Evolutionary conservation across 2,329 filamentous ascomycete genomes (phyloP), one percentile per base, ranked within the genome.

Genomic region (Pyrenochaeta sp.): DNA sequence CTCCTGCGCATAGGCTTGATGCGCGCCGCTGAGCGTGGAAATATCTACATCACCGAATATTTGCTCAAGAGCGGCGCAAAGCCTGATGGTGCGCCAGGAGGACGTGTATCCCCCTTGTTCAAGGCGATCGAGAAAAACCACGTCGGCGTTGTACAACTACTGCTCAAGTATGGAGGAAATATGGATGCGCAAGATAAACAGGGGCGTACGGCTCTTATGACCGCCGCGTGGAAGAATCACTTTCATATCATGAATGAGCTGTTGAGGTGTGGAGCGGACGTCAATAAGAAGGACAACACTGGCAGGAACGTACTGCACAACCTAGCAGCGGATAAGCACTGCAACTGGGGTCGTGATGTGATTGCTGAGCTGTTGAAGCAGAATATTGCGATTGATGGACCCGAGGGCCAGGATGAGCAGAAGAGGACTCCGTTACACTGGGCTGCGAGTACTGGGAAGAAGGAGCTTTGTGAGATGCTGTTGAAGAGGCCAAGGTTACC

Each of bases 391-490:
- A 69, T 83, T 30, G 80, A 82, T 59, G 79, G 77, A 6, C 64
- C 66, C 3, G 68, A 69, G 1, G 78, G 76, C 0, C 73, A 76
- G 28, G 82, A 84, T 65, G 77, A 78, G 50, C 68, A 82, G 24
- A 81, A 82, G 9, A 79, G 85, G 12, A 85, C 83, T 30, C 82
- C 86, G 2, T 69, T 88, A 42, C 80, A 87, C 58, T 87, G 85
- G 85, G 85, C 85, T 1, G 85, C 84, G 36, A 84, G 83, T 25
- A 85, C 85, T 44, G 83, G 83, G 19, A 85, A 86, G 65, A 74
- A 80, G 49, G 77, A 79, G 32, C 75, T 87, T 10, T 83, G 81
- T 19, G 78, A 81, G 53, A 75, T 81, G 63, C 74, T 88, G 28
- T 74, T 85, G 5, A 74, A 67, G 36, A 63, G 74, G 45, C 50